Conservation (phyloP, 345 rosid species). For the Eucalyptus leucophloia region DNA sequence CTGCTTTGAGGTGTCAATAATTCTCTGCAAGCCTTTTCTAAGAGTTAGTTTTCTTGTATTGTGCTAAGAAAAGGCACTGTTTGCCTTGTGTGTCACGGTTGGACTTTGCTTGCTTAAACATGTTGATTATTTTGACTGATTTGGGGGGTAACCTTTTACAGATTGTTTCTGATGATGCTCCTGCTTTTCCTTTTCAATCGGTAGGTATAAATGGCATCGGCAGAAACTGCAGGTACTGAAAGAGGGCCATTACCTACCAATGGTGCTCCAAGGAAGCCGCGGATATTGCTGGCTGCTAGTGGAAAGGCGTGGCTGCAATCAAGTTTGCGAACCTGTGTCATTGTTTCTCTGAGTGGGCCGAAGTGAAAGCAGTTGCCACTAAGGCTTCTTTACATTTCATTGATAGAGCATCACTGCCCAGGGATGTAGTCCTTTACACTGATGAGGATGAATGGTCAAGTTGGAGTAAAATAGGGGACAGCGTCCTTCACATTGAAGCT, state of each 20-base stretch:
- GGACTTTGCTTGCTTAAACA: background rate
- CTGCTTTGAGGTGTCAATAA: background rate
- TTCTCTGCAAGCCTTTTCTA: background rate
- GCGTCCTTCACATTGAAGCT: slow-evolving; percentile 89
- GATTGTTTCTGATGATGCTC: background rate
- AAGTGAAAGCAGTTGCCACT: slow-evolving; percentile 77
- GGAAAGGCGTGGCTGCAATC: slow-evolving; percentile 92
- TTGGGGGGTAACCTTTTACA: background rate
- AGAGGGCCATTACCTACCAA: slow-evolving; percentile 17
- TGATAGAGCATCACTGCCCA: slow-evolving; percentile 56
- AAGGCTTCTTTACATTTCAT: slow-evolving; percentile 74
- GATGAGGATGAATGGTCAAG: slow-evolving; percentile 88
- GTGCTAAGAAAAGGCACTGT: background rate
- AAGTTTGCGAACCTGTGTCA: slow-evolving; percentile 83
- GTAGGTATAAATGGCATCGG: background rate
- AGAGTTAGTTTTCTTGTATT: background rate
- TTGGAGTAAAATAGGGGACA: slow-evolving; percentile 85
- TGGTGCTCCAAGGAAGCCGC: slow-evolving; percentile 30
- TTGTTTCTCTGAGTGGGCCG: slow-evolving; percentile 83
- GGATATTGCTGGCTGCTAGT: slow-evolving; percentile 73
- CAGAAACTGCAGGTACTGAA: slow-evolving; percentile 12
- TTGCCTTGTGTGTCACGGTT: background rate
- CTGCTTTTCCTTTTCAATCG: background rate
- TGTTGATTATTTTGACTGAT: background rate
- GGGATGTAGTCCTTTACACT: slow-evolving; percentile 59